Evolutionary conservation across 139 green algal species (phyloP).

Genomic region (Closterium sp.): DNA sequence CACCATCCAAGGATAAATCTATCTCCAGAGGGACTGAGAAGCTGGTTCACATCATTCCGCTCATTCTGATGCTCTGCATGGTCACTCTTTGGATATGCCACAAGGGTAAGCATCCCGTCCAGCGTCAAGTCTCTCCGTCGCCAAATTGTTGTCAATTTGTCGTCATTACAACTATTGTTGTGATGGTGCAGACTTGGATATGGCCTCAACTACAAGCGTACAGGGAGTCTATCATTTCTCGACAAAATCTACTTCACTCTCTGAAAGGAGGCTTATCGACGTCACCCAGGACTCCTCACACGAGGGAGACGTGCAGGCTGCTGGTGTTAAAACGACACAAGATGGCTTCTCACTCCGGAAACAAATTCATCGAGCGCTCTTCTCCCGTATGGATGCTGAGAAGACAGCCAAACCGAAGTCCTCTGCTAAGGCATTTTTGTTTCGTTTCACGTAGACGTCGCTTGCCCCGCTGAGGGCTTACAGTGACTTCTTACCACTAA

Average conservation of each 20-base stretch:
- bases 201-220: not conserved
- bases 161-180: not conserved
- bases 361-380: not conserved
- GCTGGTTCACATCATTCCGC: not conserved
- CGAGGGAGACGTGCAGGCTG: not conserved
- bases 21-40: not conserved
- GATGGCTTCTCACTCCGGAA: not conserved
- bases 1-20: not conserved
- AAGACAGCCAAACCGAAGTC: not conserved
- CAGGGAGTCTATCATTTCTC: not conserved
- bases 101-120: not conserved
- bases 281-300: not conserved
- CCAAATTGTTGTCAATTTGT: not conserved
- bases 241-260: not conserved
- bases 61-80: not conserved
- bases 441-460: not conserved
- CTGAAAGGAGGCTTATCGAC: not conserved
- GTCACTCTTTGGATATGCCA: not conserved
- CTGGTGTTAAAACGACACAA: not conserved
- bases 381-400: not conserved
- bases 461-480: not conserved
- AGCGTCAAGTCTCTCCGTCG: not conserved
- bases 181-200: not conserved
- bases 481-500: not conserved
- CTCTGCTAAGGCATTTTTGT: not conserved